Percentiles rank a stretch among this genome's conserved stretches.
These are phyloP conservation scores for Gamsiella multidivaricata DNA, from an alignment of 192 early-diverging fungal genomes.

Conservation along the genomic window DNA sequence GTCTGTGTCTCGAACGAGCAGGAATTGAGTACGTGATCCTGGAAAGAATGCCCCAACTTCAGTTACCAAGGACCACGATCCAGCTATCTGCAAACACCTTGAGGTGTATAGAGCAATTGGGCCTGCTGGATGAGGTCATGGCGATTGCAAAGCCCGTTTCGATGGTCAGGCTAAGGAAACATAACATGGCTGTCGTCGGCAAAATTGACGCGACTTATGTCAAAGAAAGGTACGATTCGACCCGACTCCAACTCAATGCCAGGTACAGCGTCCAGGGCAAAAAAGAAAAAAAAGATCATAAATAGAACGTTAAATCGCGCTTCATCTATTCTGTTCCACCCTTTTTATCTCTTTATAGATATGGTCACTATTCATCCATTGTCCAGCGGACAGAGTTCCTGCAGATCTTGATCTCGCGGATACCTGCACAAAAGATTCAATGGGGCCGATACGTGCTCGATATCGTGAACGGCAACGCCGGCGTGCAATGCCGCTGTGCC, in stretches of 20 bases:
- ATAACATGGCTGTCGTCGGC: slow-evolving; percentile 30
- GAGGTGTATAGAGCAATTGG: slow-evolving; percentile 26
- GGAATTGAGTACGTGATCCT: slow-evolving; percentile 42
- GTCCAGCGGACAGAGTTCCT: slow-evolving; percentile 15
- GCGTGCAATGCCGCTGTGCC: slow-evolving; percentile 43
- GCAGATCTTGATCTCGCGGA: slow-evolving; percentile 22
- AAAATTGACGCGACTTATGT: slow-evolving; percentile 20
- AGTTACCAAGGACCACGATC: slow-evolving; percentile 16
- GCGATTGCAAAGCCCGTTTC: slow-evolving; percentile 37
- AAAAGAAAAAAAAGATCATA: neutral
- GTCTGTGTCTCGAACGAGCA: slow-evolving; percentile 34
- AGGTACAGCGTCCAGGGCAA: neutral
- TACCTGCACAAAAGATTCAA: slow-evolving; percentile 23
- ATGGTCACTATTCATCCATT: slow-evolving; percentile 27
- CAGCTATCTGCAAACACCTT: slow-evolving; percentile 34
- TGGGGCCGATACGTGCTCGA: slow-evolving; percentile 39
- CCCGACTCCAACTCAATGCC: no score
- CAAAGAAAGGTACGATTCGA: slow-evolving; percentile 38
- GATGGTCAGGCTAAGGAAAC: slow-evolving; percentile 14
- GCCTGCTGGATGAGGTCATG: slow-evolving; percentile 37
- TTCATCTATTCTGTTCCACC: neutral
- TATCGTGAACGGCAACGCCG: slow-evolving; percentile 27
- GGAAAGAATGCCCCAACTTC: slow-evolving; percentile 17
- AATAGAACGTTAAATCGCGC: neutral
- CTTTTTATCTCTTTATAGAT: slow-evolving; percentile 3